These are phyloP conservation scores for Solanum sitiens DNA, from an alignment of 257 asterid species.

Conservation along the genomic window DNA sequence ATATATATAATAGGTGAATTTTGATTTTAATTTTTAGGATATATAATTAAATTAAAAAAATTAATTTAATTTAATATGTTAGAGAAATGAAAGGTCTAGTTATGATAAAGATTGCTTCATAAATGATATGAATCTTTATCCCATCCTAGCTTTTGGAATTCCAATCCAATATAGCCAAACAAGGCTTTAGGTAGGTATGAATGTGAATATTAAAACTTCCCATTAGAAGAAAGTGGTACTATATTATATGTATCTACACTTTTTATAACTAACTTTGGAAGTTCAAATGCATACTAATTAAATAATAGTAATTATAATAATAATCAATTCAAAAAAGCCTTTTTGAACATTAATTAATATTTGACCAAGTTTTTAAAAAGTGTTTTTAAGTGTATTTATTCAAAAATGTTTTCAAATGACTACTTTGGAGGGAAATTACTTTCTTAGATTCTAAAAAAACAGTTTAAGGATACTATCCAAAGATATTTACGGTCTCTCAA, in stretches of 20 bases:
- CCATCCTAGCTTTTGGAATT: conserved; percentile 4
- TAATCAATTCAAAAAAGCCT: background rate
- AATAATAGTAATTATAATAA: background rate
- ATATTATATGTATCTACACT: background rate
- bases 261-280: background rate
- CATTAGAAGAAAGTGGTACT: background rate
- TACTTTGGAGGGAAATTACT: background rate
- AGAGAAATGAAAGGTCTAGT: conserved; percentile 2
- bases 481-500: background rate
- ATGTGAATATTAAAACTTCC: conserved; percentile 4
- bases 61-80: no score
- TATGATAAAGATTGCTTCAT: conserved; percentile 11
- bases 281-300: background rate
- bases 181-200: conserved; percentile 5
- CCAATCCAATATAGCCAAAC: background rate
- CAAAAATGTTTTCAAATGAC: background rate
- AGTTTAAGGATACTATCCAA: no score
- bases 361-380: no score
- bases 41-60: no score
- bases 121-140: conserved; percentile 7
- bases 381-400: background rate
- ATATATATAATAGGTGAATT: no score
- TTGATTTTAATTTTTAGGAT: background rate
- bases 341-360: background rate
- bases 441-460: background rate